Evolutionary conservation across 768 basidiomycete genomes (phyloP), one percentile per base, ranked within the genome.

Genomic region (Serendipita sp.): DNA sequence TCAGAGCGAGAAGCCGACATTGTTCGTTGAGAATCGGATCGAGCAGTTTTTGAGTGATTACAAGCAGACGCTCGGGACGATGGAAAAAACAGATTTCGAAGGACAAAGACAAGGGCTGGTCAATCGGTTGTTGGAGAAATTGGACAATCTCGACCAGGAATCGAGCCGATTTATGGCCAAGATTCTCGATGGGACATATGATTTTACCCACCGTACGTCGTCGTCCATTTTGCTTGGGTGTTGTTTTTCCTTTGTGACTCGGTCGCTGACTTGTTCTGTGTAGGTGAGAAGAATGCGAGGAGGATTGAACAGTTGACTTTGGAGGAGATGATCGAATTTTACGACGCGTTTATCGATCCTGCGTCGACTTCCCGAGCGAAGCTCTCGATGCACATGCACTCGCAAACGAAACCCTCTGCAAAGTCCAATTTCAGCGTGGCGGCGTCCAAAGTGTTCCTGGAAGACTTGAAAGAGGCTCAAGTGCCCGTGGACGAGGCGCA

Each of bases 141-240:
- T 84, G 68, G 97, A 98, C 79, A 97, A 96, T 71, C 72, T 98
- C 56, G 75, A 75, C 5, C 88, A 95, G 69, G 96, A 99, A 74
- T 75, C 78, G 2, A 73, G 74, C n/a, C 76, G 78, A 65, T 90
- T 84, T 69, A 84, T 86, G 76, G 67, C 69, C 17, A 82, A 88
- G 58, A 82, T 98, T 65, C 81, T 82, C 65, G 82, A 79, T 24
- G 88, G 92, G 3, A 90, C 87, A 67, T 81, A 84, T 66, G 93
- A 97, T 74, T 99, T 98, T 76, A 73, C 81, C 64, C 80, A 87
- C 70, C 81, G 94, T 92, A 71, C 72, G 86, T 64, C 60, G 24
- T 2, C 1, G 26, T 38, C 22, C 17, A 9, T 13, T 17, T 33
- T 26, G 3, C 24, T 3, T 38, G 31, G n/a, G n/a, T n/a, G n/a